Conservation (phyloP, 768 basidiomycete genomes). For the Mycena metata region DNA sequence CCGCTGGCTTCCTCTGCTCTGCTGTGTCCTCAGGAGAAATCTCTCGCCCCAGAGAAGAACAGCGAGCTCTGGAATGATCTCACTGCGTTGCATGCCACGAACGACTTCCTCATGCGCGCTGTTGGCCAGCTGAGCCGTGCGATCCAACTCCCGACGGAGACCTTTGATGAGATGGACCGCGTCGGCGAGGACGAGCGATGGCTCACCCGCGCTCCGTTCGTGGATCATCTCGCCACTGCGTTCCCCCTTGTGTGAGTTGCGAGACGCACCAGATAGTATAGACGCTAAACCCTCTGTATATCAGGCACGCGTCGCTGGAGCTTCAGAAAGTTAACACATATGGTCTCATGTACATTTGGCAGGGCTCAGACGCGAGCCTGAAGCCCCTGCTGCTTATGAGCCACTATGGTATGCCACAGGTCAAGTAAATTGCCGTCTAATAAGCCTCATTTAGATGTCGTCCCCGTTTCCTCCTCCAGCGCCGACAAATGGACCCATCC, state of each 20-base stretch:
- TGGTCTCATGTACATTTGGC: conserved; percentile 71
- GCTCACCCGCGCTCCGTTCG: conserved; percentile 52
- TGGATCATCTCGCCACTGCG: conserved; percentile 55
- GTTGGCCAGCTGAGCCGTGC: conserved; percentile 51
- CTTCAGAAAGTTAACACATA: conserved; percentile 66
- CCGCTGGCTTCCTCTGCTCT: neutral
- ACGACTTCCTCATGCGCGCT: conserved; percentile 46
- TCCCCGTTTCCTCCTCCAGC: conserved; percentile 72
- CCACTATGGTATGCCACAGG: conserved; percentile 59
- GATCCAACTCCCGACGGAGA: conserved; percentile 58
- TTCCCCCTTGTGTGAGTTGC: conserved; percentile 67
- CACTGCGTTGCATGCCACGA: conserved; percentile 33
- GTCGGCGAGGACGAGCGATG: conserved; percentile 64
- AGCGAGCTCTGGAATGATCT: conserved; percentile 32
- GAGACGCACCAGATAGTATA: neutral
- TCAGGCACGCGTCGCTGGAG: conserved; percentile 5
- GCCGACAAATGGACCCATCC: conserved; percentile 70
- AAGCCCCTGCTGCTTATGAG: conserved; percentile 69
- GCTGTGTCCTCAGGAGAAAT: conserved; percentile 19
- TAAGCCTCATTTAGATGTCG: no score
- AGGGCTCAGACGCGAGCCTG: conserved; percentile 60
- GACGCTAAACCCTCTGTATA: neutral
- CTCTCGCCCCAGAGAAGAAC: conserved; percentile 19
- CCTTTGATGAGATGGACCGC: conserved; percentile 61
- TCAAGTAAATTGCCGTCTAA: no score